phyloP scores from a whole-genome alignment of 495 filamentous ascomycete species.

The Aspergillus ellipticus region DNA sequence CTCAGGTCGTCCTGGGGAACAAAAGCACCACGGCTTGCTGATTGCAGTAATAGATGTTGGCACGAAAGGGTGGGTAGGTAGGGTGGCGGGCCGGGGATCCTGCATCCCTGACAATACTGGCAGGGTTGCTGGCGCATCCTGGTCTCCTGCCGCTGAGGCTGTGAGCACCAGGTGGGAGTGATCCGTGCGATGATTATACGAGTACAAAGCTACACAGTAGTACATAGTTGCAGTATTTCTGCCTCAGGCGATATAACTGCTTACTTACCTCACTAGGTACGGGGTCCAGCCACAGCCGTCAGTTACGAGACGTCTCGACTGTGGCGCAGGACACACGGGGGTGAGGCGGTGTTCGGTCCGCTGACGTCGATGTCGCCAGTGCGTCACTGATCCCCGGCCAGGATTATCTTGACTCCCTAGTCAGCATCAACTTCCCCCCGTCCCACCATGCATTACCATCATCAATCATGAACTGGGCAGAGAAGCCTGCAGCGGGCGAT shows the following conservation, averaged over 20 bases:
- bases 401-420: not conserved
- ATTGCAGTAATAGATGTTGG: not conserved
- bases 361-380: conserved; percentile 12
- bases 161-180: not conserved
- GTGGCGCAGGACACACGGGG: not conserved
- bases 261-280: too few relatives aligned
- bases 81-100: not conserved
- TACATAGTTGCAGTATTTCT: too few relatives aligned
- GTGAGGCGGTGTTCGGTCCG: not conserved
- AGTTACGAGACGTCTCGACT: not conserved
- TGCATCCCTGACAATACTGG: not conserved
- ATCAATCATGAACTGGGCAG: conserved; percentile 33
- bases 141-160: not conserved
- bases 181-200: not conserved
- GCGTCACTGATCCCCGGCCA: not conserved
- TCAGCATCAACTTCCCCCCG: conserved; percentile 2
- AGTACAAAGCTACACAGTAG: too few relatives aligned
- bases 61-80: not conserved
- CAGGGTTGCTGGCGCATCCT: not conserved
- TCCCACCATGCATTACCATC: conserved; percentile 27
- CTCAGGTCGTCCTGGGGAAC: not conserved
- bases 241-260: too few relatives aligned
- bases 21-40: not conserved
- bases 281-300: too few relatives aligned
- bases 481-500: conserved; percentile 24